Evolutionary conservation across 2,329 filamentous ascomycete genomes (phyloP).

Genomic region (Cercospora sojina): DNA sequence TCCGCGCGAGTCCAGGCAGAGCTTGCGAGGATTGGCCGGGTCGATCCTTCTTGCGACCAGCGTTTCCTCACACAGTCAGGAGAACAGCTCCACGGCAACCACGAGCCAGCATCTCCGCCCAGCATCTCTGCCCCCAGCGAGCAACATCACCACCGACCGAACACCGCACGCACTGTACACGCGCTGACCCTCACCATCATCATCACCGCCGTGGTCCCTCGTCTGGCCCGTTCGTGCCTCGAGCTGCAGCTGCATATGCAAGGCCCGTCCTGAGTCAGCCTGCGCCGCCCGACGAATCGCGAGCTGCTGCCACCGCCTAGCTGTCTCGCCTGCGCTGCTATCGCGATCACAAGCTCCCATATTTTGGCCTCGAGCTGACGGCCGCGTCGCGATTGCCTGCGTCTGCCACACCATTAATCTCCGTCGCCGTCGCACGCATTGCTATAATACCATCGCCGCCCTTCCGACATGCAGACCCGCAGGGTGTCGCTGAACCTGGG

Average conservation of each 20-base stretch:
- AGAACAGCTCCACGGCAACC: not conserved
- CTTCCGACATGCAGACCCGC: slow-evolving; percentile 76
- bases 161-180: not conserved
- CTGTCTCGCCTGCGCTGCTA: slow-evolving; percentile 6
- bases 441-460: not conserved
- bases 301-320: not conserved
- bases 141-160: not conserved
- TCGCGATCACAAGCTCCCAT: slow-evolving; percentile 7
- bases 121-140: not conserved
- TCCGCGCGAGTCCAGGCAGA: not conserved
- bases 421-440: slow-evolving; percentile 7
- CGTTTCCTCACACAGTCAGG: not conserved
- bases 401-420: not conserved
- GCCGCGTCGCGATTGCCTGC: slow-evolving; percentile 1
- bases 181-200: not conserved
- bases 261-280: slow-evolving; percentile 11
- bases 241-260: slow-evolving; percentile 17
- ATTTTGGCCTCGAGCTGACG: slow-evolving; percentile 10
- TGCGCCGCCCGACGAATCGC: slow-evolving; percentile 19
- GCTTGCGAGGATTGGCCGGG: not conserved
- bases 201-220: not conserved
- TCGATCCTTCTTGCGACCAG: not conserved
- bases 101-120: not conserved
- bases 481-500: slow-evolving; percentile 92
- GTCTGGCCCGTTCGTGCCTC: slow-evolving; percentile 11